Evolutionary conservation across 1,139 yeast species (phyloP), one percentile per base, ranked within the genome.

Genomic region (Eremothecium gossypii): DNA sequence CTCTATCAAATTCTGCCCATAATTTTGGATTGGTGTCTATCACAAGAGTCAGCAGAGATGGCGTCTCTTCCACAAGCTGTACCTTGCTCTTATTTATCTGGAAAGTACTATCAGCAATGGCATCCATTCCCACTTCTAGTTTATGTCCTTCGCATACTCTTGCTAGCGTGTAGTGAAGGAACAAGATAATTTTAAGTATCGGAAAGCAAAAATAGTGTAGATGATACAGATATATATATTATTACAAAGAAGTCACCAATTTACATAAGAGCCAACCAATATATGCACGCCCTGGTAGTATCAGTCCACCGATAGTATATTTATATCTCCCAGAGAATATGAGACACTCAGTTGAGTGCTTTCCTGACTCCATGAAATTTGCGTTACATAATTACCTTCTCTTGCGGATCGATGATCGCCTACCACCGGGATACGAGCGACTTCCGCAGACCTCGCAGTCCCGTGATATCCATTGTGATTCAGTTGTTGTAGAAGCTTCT

Each of bases 1-100:
- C 57, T 27, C 59, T 54, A 38, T 59, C 58, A 29, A 80, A 65
- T 35, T 69, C 67, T 40, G 70, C 74, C 96, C 96, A 87, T 37
- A 85, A 80, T 31, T 67, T 61, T 0, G 96, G 91, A 37, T 83
- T 77, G 7, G 87, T 69, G 51, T 91, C 98, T 8, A 91, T 63
- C 7, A 91, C 72, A 27, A 91, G 77, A 0, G 87, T 80, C 27
- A 91, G 71, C 35, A 89, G 68, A 1, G 95, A 84, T 1, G 96
- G 95, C 27, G 80, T 77, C 53, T 86, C 96, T 49, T 77, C 83
- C 42, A 55, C 42, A 27, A 48, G 48, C 17, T 50, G 46, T 12
- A 54, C 36, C 39, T 53, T 47, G 3, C 52, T 40, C 34, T 53
- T 49, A 6, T 57, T 52, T 14, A 42, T 48, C 11, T 73, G 69